Evolutionary conservation across 139 green algal genomes (phyloP), one percentile per base, ranked within the genome.

Genomic region (Asterochloris erici): DNA sequence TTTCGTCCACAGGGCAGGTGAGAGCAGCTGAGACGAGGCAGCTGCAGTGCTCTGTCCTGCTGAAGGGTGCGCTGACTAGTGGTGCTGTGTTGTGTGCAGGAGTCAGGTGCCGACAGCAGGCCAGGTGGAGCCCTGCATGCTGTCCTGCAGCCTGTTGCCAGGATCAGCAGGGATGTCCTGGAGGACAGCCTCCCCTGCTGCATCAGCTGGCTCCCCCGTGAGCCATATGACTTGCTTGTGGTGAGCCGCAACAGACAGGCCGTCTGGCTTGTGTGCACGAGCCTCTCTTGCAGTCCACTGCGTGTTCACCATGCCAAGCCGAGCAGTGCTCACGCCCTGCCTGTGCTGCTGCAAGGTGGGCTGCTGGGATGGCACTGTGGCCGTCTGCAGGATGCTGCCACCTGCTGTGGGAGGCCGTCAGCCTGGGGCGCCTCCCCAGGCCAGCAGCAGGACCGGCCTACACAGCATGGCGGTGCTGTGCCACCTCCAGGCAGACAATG

Each of bases 341-440:
- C 71, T 24, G 17, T 38, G 10, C 28, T 62, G 1, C 78, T 24
- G 19, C 21, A 21, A 82, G 78, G 78, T 82, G 23, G 78, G 78
- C 26, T 82, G 68, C 27, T 83, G 79, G 79, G 79, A 83, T 61
- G 79, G 79, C 69, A 79, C 63, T 12, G 70, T 78, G n/a, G 79
- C 79, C 23, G 54, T 83, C 9, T 66, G 63, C 12, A 68, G 79
- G 15, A 47, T 83, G 23, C 54, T 47, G 60, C 79, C 79, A 14
- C 28, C 68, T 24, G n/a, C 47, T 69, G 38, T 38, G 16, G 47
- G 15, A 69, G 16, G 13, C 15, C 29, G 68, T 28, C 15, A 11
- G 19, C 47, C 62, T 17, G 19, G 12, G n/a, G 75, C 47, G 16
- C 0, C 38, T 29, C 47, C 47, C 27, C 29, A 23, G 61, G 24